Base-by-base conservation (phyloP, 495 filamentous ascomycete species). In the Daldinia decipiens region DNA sequence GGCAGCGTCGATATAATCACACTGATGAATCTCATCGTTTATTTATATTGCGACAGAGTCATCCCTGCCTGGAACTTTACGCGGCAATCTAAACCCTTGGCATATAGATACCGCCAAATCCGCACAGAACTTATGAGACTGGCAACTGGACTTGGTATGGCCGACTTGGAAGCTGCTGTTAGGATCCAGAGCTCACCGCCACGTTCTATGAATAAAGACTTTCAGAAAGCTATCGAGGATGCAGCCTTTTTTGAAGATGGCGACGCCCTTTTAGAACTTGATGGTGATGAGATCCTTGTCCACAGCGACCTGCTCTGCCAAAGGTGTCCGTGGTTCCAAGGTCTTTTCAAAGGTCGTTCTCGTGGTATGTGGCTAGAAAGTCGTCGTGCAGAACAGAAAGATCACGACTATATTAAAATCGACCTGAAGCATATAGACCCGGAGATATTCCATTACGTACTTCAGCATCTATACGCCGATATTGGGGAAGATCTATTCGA, bases 261-360 rank as follows among this genome's bases (percentile, higher is more conserved):
- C 4, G 94, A 99, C 79, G 83, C 91, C 5, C 77, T 93, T 5
- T 82, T 98, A 12, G 88, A 97, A 59, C 83, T 98, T 32, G 88
- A 91, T 53, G 89, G 83, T 1, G 82, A 82, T 43, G 88, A 89
- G 45, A 79, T 93, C 6, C 79, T 79, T 29, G 90, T 91, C 6
- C 94, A 98, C 75, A 94, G 91, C 69, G 79, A 86, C 17, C 78
- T 98, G 19, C 76, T 98, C 52, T 92, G 93, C 63, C 89, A 90
- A 74, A 84, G 96, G 74, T 97, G 93, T 67, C 94, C 93, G 0
- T 99, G 97, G 82, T 99, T 99, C 72, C 83, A 93, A 68, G 91
- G 92, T 4, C 83, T 99, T 21, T 98, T 97, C 80, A 81, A 91
- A 63, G 95, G 96, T 19, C 90, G 92, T 50, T 91, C 95, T 15